phyloP scores from a whole-genome alignment of 2,329 filamentous ascomycete species.

The Arachnopeziza araneosa region DNA sequence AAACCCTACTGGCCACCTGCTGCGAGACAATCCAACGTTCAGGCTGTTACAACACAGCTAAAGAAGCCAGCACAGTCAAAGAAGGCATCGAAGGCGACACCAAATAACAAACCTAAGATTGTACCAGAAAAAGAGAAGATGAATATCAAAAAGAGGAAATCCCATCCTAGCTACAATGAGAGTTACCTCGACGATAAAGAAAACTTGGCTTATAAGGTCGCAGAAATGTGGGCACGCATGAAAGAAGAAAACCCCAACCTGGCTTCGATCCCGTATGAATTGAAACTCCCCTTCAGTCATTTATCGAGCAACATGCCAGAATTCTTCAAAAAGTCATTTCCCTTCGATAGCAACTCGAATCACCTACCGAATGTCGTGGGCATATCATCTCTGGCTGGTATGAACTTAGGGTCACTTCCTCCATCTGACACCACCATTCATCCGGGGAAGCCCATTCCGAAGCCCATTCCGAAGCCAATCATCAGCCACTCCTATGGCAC shows the following conservation, averaged over 20 bases:
- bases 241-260: not conserved
- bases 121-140: not conserved
- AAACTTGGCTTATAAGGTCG: not conserved
- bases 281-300: slow-evolving; percentile 3
- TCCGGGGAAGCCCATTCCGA: not conserved
- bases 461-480: not conserved
- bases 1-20: slow-evolving; percentile 14
- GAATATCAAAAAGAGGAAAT: not conserved
- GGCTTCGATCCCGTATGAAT: slow-evolving; percentile 1
- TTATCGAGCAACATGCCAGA: slow-evolving; percentile 3
- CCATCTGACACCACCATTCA: slow-evolving; percentile 13
- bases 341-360: slow-evolving; percentile 10
- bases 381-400: slow-evolving; percentile 7
- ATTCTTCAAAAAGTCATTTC: slow-evolving; percentile 6
- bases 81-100: not conserved
- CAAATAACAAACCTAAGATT: not conserved
- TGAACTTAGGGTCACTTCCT: slow-evolving; percentile 16
- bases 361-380: slow-evolving; percentile 15
- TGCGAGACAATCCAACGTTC: not conserved
- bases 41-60: not conserved
- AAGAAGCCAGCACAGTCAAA: not conserved
- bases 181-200: not conserved
- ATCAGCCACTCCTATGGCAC: slow-evolving; percentile 7
- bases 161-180: not conserved
- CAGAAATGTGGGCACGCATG: slow-evolving; percentile 2